Base-by-base conservation (phyloP, 441 rosid genomes). In the Populus tomentosa region DNA sequence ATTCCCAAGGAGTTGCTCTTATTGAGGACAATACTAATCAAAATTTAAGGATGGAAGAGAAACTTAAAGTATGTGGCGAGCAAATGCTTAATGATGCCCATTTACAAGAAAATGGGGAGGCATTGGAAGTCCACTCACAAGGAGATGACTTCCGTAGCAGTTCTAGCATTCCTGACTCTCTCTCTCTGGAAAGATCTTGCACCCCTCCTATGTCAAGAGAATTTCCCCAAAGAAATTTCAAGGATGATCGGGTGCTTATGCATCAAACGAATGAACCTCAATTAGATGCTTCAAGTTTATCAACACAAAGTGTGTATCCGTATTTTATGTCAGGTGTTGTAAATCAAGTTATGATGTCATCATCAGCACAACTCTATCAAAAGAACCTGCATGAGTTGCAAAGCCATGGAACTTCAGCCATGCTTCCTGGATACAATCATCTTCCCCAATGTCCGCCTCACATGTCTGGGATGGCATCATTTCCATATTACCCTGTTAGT, bases 261-360 rank as follows among this genome's bases (percentile, higher is more conserved):
- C 87, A 78, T 82, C 67, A 82, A 28, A 81, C 83, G 69, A 85
- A 87, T 77, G 89, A 88, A 65, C 80, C 83, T 82, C 91, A 75
- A 20, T 79, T 67, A 77, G 89, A 89, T 79, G 79, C 78, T 30
- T 77, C 89, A 7, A 85, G 89, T 82, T 84, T 91, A 67, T 75
- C 88, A 24, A 69, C 84, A 21, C 94, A 89, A 71, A 85, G 82
- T 80, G 70, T 84, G 2, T 91, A 89, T 80, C 93, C 92, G 21
- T 91, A 85, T 86, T 93, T 84, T 74, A 86, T 94, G 91, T 77
- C 94, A 7, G 95, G 98, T 53, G 94, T 81, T 68, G 69, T 90
- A 80, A 90, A 91, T 87, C 98, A 91, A 87, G 92, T 88, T 67
- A 82, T 87, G 82, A 82, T 90, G 89, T 89, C 90, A 5, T 84